A percentile compares a stretch with the other conserved stretches of the same genome.
Evolutionary conservation across 2,329 filamentous ascomycete genomes (phyloP).

Genomic region (Macroventuria anomochaeta): DNA sequence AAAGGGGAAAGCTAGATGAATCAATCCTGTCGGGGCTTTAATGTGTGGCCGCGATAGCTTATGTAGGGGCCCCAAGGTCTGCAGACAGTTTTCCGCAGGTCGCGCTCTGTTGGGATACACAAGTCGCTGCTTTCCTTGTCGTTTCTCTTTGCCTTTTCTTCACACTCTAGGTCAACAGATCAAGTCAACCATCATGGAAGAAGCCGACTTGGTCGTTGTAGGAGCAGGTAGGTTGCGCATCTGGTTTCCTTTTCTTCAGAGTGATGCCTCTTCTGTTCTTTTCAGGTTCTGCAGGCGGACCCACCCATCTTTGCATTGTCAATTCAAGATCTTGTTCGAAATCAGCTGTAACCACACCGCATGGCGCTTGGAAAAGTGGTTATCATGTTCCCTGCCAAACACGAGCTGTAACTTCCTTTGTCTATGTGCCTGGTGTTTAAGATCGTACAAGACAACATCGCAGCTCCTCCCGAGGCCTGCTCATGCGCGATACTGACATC

Average conservation of each 20-base stretch:
- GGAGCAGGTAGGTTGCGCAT: conserved; percentile 31
- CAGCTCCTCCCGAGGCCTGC: neutral
- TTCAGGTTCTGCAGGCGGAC: neutral
- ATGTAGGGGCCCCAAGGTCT: neutral
- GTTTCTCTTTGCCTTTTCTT: neutral
- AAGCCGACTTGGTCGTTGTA: conserved; percentile 31
- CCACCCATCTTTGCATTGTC: neutral
- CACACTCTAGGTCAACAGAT: neutral
- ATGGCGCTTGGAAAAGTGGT: neutral
- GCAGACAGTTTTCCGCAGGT: neutral
- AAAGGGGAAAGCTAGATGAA: neutral
- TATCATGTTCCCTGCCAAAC: neutral
- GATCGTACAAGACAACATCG: neutral
- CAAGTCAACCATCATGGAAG: conserved; percentile 16
- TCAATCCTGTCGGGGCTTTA: neutral
- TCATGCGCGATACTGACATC: neutral
- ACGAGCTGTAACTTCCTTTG: conserved; percentile 4
- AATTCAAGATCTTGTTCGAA: neutral
- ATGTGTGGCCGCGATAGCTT: neutral
- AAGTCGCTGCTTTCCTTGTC: neutral
- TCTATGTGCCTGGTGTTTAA: neutral
- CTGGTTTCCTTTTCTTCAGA: neutral
- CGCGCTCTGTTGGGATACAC: neutral
- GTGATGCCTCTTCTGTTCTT: neutral
- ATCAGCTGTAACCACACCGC: neutral